Base-by-base conservation (phyloP, 2,329 filamentous ascomycete species). In the Cercospora sp. region DNA sequence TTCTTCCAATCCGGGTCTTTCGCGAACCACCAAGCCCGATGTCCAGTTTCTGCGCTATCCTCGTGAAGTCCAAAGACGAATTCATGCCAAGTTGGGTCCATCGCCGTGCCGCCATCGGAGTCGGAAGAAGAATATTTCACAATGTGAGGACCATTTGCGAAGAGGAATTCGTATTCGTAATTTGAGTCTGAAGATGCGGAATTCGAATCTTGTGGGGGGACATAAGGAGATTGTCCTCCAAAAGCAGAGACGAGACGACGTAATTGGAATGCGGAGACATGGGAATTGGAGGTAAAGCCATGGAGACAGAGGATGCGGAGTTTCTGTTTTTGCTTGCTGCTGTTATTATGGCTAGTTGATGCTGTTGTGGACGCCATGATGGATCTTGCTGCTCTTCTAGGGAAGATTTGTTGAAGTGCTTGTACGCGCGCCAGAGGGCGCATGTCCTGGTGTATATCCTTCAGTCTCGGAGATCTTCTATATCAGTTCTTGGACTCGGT, bases 11-110 rank as follows among this genome's bases (percentile, higher is more conserved):
- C 55, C 3, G 65, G 65, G 18, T 73, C 71, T 5, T 66, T 60
- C 4, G 71, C 70, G 30, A 68, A 73, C 71, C 71, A 73, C 71
- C 69, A 73, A 5, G 71, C 69, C 4, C 71, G 68, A 68, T 73
- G 71, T 0, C 71, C 71, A 5, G 62, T 68, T 12, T 63, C 61
- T 0, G 60, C 66, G 1, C 69, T 59, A 1, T 21, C 49, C 3
- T 26, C 21, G 37, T 30, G 18, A 5, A 65, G 32, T 1, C 51
- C 53, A 24, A 64, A 60, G 8, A 73, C 71, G 10, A 73, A 32
- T 12, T 73, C 71, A 16, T 70, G 66, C 71, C 71, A 73, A 13
- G 59, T 62, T 63, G 69, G 66, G 24, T 71, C 71, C 51, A 63
- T 70, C 21, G 66, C 45, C 64, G 70, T 57, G 32, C 71, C 71